These are phyloP conservation scores for Claviceps humidiphila DNA, from an alignment of 2,329 filamentous ascomycete genomes.

Conservation along the genomic window DNA sequence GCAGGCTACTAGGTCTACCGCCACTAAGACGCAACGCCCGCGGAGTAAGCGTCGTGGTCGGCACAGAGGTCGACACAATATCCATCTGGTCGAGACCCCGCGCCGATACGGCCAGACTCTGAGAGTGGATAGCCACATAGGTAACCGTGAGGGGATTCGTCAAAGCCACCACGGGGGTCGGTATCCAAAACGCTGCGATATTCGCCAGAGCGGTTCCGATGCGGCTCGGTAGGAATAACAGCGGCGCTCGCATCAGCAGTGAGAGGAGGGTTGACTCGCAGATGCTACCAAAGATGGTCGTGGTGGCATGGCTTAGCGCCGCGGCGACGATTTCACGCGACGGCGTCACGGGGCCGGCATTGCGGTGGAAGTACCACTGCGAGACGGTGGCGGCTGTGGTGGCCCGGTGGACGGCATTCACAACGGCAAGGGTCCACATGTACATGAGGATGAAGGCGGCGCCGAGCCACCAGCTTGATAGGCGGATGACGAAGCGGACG, in stretches of 20 bases:
- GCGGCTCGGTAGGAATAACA: conserved; percentile 69
- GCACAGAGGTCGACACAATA: conserved; percentile 59
- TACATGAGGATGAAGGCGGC: conserved; percentile 86
- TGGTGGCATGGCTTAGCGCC: conserved; percentile 66
- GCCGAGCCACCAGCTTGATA: conserved; percentile 92
- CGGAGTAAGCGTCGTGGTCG: conserved; percentile 58
- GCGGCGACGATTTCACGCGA: conserved; percentile 72
- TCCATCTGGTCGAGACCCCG: conserved; percentile 70
- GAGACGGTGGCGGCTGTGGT: conserved; percentile 91
- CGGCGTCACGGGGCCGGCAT: conserved; percentile 62
- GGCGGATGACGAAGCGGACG: conserved; percentile 62
- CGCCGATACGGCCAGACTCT: conserved; percentile 65
- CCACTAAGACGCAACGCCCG: conserved; percentile 32
- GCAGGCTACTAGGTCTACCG: conserved; percentile 38
- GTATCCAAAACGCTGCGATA: conserved; percentile 66
- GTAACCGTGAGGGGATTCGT: conserved; percentile 88
- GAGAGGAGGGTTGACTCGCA: conserved; percentile 75
- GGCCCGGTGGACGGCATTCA: conserved; percentile 77
- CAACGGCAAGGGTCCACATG: conserved; percentile 82
- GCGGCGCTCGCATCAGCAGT: conserved; percentile 68
- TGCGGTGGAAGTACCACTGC: conserved; percentile 98
- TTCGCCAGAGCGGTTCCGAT: conserved; percentile 52
- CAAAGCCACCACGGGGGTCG: conserved; percentile 70
- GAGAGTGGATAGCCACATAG: conserved; percentile 85
- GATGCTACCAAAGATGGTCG: conserved; percentile 83